These are phyloP conservation scores for Striga hermonthica DNA, from an alignment of 305 asterid species.

Conservation along the genomic window DNA sequence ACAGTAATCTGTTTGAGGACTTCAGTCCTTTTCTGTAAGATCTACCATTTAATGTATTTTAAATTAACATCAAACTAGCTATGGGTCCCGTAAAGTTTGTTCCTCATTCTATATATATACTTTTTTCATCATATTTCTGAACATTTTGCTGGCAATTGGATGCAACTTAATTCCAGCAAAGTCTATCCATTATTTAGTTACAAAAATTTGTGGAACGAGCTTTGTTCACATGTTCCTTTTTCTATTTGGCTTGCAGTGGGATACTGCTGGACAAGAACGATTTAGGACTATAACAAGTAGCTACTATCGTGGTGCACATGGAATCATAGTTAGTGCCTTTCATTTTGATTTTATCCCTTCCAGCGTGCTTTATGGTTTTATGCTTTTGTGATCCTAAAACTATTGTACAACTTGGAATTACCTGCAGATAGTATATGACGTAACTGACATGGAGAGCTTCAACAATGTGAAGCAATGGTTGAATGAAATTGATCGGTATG, in stretches of 20 bases:
- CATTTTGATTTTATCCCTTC: conserved; percentile 14
- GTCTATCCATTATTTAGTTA: neutral
- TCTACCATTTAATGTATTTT: too few species aligned
- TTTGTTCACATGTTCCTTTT: conserved; percentile 5
- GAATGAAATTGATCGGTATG: conserved; percentile 58
- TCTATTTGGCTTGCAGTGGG: conserved; percentile 57
- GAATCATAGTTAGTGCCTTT: conserved; percentile 67
- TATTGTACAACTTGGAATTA: conserved; percentile 24
- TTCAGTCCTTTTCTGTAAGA: too few species aligned
- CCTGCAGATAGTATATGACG: conserved; percentile 56
- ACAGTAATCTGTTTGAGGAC: too few species aligned
- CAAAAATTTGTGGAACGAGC: neutral
- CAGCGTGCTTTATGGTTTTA: conserved; percentile 13
- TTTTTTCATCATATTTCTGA: too few species aligned
- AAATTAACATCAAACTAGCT: too few species aligned
- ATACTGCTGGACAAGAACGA: conserved; percentile 96
- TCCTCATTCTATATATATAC: too few species aligned
- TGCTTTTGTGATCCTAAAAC: conserved; percentile 22
- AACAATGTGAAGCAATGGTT: conserved; percentile 64
- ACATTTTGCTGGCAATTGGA: neutral
- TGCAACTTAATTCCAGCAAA: conserved; percentile 1
- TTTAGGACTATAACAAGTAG: conserved; percentile 93
- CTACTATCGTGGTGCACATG: conserved; percentile 96
- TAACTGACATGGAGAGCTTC: conserved; percentile 59
- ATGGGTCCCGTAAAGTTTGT: too few species aligned